These are phyloP conservation scores for Lithocarpus polystachyus DNA, from an alignment of 306 rosid genomes.

Conservation along the genomic window DNA sequence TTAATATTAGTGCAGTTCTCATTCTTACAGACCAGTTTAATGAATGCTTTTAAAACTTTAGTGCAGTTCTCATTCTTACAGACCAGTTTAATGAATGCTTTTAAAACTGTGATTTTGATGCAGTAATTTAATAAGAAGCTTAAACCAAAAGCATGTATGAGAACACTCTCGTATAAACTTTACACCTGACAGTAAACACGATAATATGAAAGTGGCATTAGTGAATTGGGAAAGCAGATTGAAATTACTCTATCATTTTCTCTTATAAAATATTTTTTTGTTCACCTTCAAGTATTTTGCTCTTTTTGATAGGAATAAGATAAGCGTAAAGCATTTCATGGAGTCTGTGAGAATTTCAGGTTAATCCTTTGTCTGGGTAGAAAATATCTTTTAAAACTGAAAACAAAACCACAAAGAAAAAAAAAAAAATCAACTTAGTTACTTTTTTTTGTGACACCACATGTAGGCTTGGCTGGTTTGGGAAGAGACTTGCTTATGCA, in stretches of 20 bases:
- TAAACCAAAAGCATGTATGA: background rate
- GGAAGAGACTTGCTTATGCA: constrained; percentile 85
- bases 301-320: constrained; percentile 68
- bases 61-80: background rate
- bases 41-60: background rate
- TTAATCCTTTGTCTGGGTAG: background rate
- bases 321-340: constrained; percentile 80
- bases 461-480: constrained; percentile 95
- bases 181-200: background rate
- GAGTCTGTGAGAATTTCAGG: constrained; percentile 64
- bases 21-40: background rate
- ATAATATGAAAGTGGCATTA: background rate
- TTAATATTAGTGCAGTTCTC: background rate
- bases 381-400: constrained; percentile 9
- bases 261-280: background rate
- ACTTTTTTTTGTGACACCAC: constrained; percentile 13
- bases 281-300: background rate
- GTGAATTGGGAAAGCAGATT: background rate
- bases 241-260: background rate
- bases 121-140: background rate
- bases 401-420: background rate
- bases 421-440: constrained; percentile 7
- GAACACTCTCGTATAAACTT: background rate
- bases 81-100: background rate
- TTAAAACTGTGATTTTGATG: background rate